Evolutionary conservation across 768 basidiomycete species (phyloP), one percentile per base, ranked within the genome.

Genomic region (Lentinula aciculospora): DNA sequence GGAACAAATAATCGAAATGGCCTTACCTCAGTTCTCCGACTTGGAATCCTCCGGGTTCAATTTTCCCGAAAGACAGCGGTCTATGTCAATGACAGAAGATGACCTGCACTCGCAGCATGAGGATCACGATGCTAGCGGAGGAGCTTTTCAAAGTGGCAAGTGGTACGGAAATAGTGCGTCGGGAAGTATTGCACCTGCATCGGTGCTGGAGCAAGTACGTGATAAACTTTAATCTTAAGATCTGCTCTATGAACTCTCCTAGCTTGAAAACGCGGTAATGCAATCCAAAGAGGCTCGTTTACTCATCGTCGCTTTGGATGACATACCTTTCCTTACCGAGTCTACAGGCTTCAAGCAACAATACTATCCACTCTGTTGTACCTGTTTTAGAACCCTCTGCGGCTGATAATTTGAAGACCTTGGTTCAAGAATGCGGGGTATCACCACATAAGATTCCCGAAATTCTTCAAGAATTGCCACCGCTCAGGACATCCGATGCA

Each of bases 361-460:
- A 66, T 42, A 67, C 74, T 34, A 75, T 80, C 59, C 75, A 75
- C 39, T 71, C 72, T 31, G 78, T 80, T 23, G 77, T 69, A 32
- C 74, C 74, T 49, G 80, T 78, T 44, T 59, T 71, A 27, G 80
- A 81, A 61, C 75, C 77, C 10, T 76, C 79, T 15, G 88, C 92
- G 13, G 89, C 83, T 2, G 92, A 94, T 67, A 94, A 91, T 63
- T 73, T 95, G 49, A 88, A 89, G 67, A 84, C 84, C 45, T 79
- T 98, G 34, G 87, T 96, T 36, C 88, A 90, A 70, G 94, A 98
- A 68, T 98, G 91, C 68, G 94, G 94, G 5, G 92, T 95, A 36
- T 84, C 88, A 17, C 91, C 94, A 1, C 89, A 93, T 60, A 94
- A 94, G 70, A 86, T 98, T 45, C 84, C 88, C 1, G 94, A 96